Base-by-base conservation (phyloP, 441 rosid genomes). In the Croton setiger region DNA sequence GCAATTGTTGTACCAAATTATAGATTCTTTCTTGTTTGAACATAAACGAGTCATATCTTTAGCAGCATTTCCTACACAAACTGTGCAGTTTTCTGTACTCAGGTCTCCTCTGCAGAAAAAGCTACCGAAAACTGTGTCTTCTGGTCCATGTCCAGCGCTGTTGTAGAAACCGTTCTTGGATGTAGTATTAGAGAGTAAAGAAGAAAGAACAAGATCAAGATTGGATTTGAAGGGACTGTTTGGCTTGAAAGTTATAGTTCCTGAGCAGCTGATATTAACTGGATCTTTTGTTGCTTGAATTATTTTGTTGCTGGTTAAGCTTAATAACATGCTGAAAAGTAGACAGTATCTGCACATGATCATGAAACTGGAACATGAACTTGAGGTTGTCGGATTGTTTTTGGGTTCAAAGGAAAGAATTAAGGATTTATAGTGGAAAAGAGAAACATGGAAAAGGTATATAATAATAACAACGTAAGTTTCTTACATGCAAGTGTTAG, bases 171-270 rank as follows among this genome's bases (percentile, higher is more conserved):
- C 27, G 7, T 37, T 60, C 17, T 37, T 18, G 47, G 3, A 18
- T 0, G 64, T 56, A 5, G 54, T 7, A 15, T 54, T 68, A 31
- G 64, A 48, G 55, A 39, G 51, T 13, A 76, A 62, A 36, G 64
- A 67, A 15, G 67, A 76, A 49, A 68, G 68, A 60, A 72, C 69
- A 45, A 11, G n/a, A 18, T 12, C n/a, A 60, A 67, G 73, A 60
- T 62, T 72, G 63, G 13, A 14, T 20, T n/a, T 18, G 63, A 20
- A 75, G 48, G 75, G 13, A 62, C 75, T 60, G 60, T 75, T 66
- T 2, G 12, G 17, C 3, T 27, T 7, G 44, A 68, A 44, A 27
- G 39, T 57, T 3, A 44, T 11, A 0, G 56, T 4, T 37, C 63
- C 47, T 36, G 27, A 15, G 41, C 63, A 60, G 23, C 2, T 37